Evolutionary conservation across 1,284 basidiomycete species (phyloP), one percentile per base, ranked within the genome.

Genomic region (Ustilago xerochloae): DNA sequence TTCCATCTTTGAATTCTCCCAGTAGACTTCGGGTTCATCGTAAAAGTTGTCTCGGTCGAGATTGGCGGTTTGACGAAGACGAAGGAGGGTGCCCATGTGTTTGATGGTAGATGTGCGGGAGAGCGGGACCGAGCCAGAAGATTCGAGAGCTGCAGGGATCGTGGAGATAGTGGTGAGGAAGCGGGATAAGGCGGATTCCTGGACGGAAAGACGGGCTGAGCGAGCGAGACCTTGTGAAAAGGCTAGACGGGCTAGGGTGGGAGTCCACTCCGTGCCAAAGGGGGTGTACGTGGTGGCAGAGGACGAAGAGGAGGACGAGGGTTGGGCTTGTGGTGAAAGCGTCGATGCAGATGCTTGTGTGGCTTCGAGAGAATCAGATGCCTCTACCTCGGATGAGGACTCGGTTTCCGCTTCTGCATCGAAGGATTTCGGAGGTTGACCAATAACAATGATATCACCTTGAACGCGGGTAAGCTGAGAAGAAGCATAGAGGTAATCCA

Each of bases 21-120:
- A 84, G 56, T 82, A 82, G 22, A 81, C 71, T 39, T 84, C 81
- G 18, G 81, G 81, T 46, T 83, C 81, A 56, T 84, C 82, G 52
- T 82, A 69, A 41, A 83, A 81, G 58, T 81, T 83, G 55, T 82
- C 82, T 1, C 66, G 51, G 58, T 79, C 80, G 4, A 84, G 61
- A 43, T 82, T 82, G 30, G 79, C 71, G 4, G 67, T 68, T 48
- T 83, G 80, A 5, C 82, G 72, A 6, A 82, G 62, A 20, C 73
- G 62, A 8, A 84, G 70, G 22, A 84, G 61, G 1, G 79, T 81
- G n/a, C 82, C 82, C 30, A 79, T 77, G 62, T 82, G 79, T 48
- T 76, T 71, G 58, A 84, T 82, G 20, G 81, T 79, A 28, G 80
- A 62, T 36, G 69, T 75, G 20, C 82, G 75, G 8, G 65, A 66